Base-by-base conservation (phyloP, 164 flowering plant species). In the Stephania japonica region DNA sequence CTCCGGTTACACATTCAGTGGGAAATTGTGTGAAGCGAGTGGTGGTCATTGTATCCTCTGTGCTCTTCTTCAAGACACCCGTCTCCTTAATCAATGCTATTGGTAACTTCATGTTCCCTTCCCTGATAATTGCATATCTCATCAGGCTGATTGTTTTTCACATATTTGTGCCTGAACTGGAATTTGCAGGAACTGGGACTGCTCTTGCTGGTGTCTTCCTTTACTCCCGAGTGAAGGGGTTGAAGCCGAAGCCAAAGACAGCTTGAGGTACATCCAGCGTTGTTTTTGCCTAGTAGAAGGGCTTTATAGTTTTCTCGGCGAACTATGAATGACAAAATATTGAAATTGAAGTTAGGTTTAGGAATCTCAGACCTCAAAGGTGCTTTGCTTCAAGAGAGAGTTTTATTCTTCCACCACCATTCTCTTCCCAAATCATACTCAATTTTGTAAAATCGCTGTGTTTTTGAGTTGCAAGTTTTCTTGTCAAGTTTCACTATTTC, bases 21-120 rank as follows among this genome's bases (percentile, higher is more conserved):
- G 94, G 98, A 38, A 93, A 93, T 68, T 93, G 98, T 77, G 96
- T 95, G 80, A 95, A 95, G 88, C 88, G 99, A 19, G 98, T 95
- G 82, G 95, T 93, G 68, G 97, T 93, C 72, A 95, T 95, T 65
- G 94, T 90, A 38, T 82, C 93, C 70, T 93, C 99, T 10, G 93
- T 93, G 70, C 75, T 93, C 79, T 88, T 95, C 90, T 95, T 95
- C 89, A 77, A 76, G 69, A 84, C 94, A n/a, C 91, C 98, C 7
- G 94, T 94, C 68, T 85, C 95, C 13, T 84, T 88, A 2, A 80
- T 89, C 77, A 94, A 94, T 75, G 62, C 96, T 67, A 24, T 92
- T 16, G 99, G 99, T 94, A 90, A 76, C 27, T 24, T 63, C 25
- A 21, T 63, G 65, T 0, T 14, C n/a, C 10, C 65, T 7, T 63